Base-by-base conservation (phyloP, 306 rosid genomes). In the Begonia peltatifolia region DNA sequence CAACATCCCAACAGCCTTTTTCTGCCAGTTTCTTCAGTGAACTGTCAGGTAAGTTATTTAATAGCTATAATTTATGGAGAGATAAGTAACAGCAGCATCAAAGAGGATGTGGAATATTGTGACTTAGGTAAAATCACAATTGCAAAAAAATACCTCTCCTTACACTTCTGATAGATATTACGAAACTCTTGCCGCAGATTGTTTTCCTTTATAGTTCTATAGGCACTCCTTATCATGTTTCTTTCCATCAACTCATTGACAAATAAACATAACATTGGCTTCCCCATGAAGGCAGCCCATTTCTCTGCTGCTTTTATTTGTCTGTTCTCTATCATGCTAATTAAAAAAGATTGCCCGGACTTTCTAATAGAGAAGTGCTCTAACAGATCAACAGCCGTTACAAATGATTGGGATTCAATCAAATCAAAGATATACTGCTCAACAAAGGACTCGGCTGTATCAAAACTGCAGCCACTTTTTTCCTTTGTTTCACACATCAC, bases 1-100 rank as follows among this genome's bases (percentile, higher is more conserved):
- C 99, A 60, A 86, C 99, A 53, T 86, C 99, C 99, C 99, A 90
- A 62, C 84, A 75, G 71, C 99, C 99, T 59, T 90, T 90, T 77
- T 81, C 96, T 13, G 88, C 99, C 55, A 90, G 63, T 71, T 71
- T 79, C 78, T 83, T 90, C 41, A 90, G 63, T 50, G 94, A 70
- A 69, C 99, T 90, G 81, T 55, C 53, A 68, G 68, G 46, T 55
- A 58, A 72, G 22, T 50, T 50, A 42, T 41, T 54, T 62, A 56
- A 50, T 55, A 52, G 54, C 53, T 66, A 70, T 47, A 53, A 59
- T 18, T 62, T 17, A 52, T 68, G 35, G 25, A 62, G 4, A 15
- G 47, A 47, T 44, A 9, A 6, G 42, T 47, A 9, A 41, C 44
- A 14, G 46, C 22, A 17, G 17, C 35, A 42, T 61, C 9, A 42